Conservation (phyloP, 2,329 filamentous ascomycete genomes). For the Fusarium tupiense region DNA sequence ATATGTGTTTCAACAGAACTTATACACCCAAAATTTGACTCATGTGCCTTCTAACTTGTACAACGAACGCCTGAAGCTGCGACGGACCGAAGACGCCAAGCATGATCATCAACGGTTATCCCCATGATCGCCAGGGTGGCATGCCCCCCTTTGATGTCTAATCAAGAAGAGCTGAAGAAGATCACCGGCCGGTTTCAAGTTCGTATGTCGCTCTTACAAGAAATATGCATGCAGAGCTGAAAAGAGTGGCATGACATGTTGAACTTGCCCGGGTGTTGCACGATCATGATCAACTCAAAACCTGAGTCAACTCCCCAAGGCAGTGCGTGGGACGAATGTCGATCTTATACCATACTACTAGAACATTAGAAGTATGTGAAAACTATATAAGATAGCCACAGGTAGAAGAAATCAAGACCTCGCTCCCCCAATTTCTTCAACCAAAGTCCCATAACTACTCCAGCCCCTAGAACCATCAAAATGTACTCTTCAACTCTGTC, state of each 20-base stretch:
- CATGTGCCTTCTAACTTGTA: not conserved
- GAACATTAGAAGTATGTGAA: not conserved
- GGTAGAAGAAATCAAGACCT: not conserved
- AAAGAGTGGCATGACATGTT: not conserved
- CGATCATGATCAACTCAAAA: slow-evolving; percentile 25
- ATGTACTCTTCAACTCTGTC: slow-evolving; percentile 31
- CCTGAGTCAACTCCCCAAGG: not conserved
- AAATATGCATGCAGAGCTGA: slow-evolving; percentile 18
- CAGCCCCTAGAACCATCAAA: not conserved
- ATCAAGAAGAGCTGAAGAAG: slow-evolving; percentile 30
- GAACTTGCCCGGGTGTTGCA: not conserved
- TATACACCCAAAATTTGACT: not conserved
- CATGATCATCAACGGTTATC: slow-evolving; percentile 15
- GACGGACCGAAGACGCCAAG: not conserved
- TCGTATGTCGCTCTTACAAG: not conserved
- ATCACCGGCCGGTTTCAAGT: slow-evolving; percentile 6
- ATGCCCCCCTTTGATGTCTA: not conserved
- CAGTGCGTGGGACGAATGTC: not conserved
- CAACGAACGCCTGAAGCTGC: not conserved
- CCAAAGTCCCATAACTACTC: not conserved
- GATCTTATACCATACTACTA: not conserved
- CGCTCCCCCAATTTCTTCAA: not conserved
- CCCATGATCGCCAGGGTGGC: slow-evolving; percentile 9
- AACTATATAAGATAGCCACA: slow-evolving; percentile 1
- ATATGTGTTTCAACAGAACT: not conserved